Evolutionary conservation across 75 land plant genomes (phyloP).

Genomic region (Cryptomeria japonica): DNA sequence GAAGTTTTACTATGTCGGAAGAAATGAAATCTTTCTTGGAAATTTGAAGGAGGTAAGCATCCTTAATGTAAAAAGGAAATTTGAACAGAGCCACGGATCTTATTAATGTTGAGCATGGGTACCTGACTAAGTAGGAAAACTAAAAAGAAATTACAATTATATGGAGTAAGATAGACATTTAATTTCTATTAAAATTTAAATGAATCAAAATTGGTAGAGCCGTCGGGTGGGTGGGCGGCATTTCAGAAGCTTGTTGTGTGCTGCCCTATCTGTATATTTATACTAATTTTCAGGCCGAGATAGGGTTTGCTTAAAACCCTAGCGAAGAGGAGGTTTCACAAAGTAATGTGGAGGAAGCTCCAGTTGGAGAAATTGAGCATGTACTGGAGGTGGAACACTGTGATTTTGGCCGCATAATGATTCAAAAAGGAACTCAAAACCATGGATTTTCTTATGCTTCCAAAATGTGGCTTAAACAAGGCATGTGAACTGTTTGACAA

Average conservation of each 20-base stretch:
- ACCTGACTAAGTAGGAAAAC: neutral
- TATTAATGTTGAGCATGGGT: neutral
- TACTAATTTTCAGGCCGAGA: conserved; percentile 24
- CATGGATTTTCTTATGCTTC: too few species aligned
- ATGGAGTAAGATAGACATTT: neutral
- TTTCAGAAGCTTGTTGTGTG: too few species aligned
- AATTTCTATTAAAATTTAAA: neutral
- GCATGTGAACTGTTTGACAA: too few species aligned
- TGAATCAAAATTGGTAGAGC: neutral
- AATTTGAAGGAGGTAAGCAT: neutral
- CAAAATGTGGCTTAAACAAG: too few species aligned
- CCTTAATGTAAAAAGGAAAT: neutral
- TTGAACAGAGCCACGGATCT: neutral
- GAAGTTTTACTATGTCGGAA: neutral
- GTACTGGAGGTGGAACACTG: neutral
- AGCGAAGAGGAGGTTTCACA: neutral
- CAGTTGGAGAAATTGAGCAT: neutral
- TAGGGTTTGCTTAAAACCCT: neutral
- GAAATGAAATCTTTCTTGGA: neutral
- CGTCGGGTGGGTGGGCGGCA: too few species aligned
- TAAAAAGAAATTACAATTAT: neutral
- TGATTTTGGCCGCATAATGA: too few species aligned
- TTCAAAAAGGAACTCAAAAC: too few species aligned
- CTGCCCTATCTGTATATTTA: conserved; percentile 54
- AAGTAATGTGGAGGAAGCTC: neutral